Evolutionary conservation across 2,329 filamentous ascomycete species (phyloP).

Genomic region (Epichloe festucae): DNA sequence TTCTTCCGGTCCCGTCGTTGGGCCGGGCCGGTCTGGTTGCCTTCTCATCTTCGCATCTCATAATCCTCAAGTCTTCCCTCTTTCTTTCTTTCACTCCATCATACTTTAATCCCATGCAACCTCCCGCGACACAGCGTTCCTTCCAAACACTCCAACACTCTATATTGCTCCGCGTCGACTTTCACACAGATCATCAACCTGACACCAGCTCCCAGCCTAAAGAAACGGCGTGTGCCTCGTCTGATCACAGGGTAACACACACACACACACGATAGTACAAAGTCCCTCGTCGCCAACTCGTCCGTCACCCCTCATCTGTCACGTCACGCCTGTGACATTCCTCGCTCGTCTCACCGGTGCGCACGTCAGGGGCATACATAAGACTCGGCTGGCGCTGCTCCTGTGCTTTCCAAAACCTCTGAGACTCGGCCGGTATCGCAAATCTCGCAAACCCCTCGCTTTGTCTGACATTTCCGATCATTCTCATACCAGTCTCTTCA

Average conservation of each 20-base stretch:
- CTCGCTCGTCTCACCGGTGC: slow-evolving; percentile 4
- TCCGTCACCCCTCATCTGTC: slow-evolving; percentile 6
- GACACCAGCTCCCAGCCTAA: slow-evolving; percentile 5
- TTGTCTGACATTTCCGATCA: slow-evolving; percentile 5
- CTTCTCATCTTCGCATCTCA: slow-evolving; percentile 1
- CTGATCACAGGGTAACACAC: slow-evolving; percentile 1
- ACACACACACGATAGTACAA: not conserved
- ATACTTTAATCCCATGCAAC: slow-evolving; percentile 2
- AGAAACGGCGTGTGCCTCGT: not conserved
- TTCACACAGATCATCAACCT: slow-evolving; percentile 1
- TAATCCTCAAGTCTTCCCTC: not conserved
- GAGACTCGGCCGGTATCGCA: slow-evolving; percentile 5
- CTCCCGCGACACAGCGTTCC: slow-evolving; percentile 6
- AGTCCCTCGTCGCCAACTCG: slow-evolving; percentile 4
- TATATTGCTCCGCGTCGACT: not conserved
- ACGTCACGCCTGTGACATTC: slow-evolving; percentile 4
- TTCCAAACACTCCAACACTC: slow-evolving; percentile 1
- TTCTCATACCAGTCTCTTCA: slow-evolving; percentile 2
- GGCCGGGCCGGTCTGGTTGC: not conserved
- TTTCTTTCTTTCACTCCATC: not conserved
- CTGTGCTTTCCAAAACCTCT: slow-evolving; percentile 3
- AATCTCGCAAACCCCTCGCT: slow-evolving; percentile 1
- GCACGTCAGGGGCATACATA: slow-evolving; percentile 6
- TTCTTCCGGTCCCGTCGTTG: not conserved
- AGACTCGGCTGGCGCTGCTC: slow-evolving; percentile 2